Evolutionary conservation across 1,284 basidiomycete genomes (phyloP).

Genomic region (Schizophyllum commune): DNA sequence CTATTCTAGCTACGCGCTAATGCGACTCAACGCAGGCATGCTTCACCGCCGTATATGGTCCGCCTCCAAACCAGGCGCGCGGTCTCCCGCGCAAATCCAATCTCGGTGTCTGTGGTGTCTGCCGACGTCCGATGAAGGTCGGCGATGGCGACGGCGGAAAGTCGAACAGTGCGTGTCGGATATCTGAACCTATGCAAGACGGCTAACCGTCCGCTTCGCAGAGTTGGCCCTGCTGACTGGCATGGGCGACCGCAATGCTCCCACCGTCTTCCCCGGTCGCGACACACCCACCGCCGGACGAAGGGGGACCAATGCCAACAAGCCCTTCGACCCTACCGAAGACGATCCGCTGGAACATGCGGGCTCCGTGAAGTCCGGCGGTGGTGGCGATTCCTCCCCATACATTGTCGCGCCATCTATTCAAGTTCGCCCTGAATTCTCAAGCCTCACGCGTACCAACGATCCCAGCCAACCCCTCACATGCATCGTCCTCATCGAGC

Average conservation of each 20-base stretch:
- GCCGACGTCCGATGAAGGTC: constrained; percentile 90
- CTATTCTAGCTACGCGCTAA: constrained; percentile 10
- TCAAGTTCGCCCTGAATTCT: constrained; percentile 83
- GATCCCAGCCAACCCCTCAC: constrained; percentile 78
- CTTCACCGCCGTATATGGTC: constrained; percentile 93
- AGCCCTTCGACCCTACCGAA: constrained; percentile 55
- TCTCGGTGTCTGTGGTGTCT: constrained; percentile 94
- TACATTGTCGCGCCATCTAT: constrained; percentile 82
- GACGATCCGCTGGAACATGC: constrained; percentile 74
- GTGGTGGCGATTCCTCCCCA: constrained; percentile 36
- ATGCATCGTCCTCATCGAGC: constrained; percentile 85
- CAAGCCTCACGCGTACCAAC: constrained; percentile 64
- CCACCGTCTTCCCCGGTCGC: constrained; percentile 59
- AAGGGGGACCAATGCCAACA: constrained; percentile 21
- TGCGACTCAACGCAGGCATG: constrained; percentile 69
- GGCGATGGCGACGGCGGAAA: constrained; percentile 75
- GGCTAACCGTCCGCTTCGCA: constrained; percentile 22
- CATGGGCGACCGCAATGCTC: constrained; percentile 57
- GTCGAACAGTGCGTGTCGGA: constrained; percentile 70
- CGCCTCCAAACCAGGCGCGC: constrained; percentile 56
- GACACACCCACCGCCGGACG: constrained; percentile 43
- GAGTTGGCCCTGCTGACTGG: constrained; percentile 87
- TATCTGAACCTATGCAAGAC: not conserved
- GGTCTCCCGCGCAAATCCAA: constrained; percentile 62
- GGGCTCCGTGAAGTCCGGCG: constrained; percentile 41